phyloP scores from a whole-genome alignment of 352 stramenopile species.

The Pythium brachiatum region DNA sequence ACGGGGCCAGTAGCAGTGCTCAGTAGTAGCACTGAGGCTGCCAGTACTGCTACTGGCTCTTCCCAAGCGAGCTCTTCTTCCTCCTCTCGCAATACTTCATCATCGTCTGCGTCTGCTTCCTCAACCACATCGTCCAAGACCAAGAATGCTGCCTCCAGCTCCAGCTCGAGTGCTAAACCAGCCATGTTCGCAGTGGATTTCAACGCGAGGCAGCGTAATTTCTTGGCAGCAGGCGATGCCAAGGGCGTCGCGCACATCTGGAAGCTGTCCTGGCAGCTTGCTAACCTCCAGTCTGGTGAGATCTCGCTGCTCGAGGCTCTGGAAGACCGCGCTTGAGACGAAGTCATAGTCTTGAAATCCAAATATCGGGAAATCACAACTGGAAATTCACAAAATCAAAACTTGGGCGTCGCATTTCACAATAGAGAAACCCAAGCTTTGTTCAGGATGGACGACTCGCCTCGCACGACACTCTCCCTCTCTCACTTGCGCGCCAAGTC shows the following conservation, averaged over 20 bases:
- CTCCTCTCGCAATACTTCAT: not conserved
- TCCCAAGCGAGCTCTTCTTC: not conserved
- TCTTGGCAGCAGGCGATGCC: conserved; percentile 71
- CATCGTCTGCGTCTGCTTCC: not conserved
- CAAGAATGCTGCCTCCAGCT: conserved; percentile 3
- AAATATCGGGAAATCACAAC: not conserved
- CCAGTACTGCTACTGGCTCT: not conserved
- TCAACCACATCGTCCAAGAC: conserved; percentile 1
- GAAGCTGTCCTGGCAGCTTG: conserved; percentile 82
- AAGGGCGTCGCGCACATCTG: conserved; percentile 69
- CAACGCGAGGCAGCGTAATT: conserved; percentile 81
- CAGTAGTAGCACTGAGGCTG: conserved; percentile 19
- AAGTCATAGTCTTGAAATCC: not conserved
- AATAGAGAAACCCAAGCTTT: not conserved
- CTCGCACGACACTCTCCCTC: not conserved
- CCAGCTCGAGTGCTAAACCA: conserved; percentile 8
- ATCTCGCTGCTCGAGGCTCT: conserved; percentile 48
- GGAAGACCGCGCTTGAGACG: conserved; percentile 22
- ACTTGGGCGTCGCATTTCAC: conserved; percentile 1
- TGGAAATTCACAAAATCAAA: not conserved
- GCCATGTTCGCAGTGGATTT: conserved; percentile 70
- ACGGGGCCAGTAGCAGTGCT: conserved; percentile 43
- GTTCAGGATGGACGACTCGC: no score
- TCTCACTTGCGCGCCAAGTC: conserved; percentile 65
- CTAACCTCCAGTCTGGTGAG: conserved; percentile 75